Evolutionary conservation across 2,329 filamentous ascomycete genomes (phyloP), one percentile per base, ranked within the genome.

Genomic region (Emericellopsis cladophorae): DNA sequence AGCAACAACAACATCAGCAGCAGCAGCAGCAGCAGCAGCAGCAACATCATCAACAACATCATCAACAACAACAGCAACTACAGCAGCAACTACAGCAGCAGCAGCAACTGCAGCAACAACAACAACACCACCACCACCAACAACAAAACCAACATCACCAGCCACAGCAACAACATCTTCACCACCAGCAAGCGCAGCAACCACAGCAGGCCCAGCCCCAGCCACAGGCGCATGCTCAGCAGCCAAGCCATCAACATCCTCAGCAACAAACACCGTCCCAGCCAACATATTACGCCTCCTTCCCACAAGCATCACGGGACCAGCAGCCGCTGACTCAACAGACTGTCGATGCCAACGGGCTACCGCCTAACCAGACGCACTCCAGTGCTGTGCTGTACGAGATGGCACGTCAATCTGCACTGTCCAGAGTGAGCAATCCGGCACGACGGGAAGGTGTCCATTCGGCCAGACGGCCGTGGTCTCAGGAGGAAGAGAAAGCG

Each of bases 401-500:
- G 44, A 68, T 70, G 40, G 74, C 74, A 11, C 66, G 74, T 2
- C 74, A 78, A 48, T 73, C 73, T 3, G 73, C 73, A 0, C 64
- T 75, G 1, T 72, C 71, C 6, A 75, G 76, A 48, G 70, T 69
- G 0, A 68, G 71, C 2, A 66, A 68, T 3, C 72, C 75, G 41
- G 67, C 71, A 2, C 58, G 74, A 23, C 60, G 73, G 34, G 74
- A 78, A 51, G 74, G 74, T 2, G 57, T 72, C 2, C 72, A 76
- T 47, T 77, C 73, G 2, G 76, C 74, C 2, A 74, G 88, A 26
- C 75, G 88, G 23, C 86, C 88, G 0, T 95, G 88, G 88, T 86
- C 82, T 1, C 79, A 83, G 4, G 85, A 92, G 47, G 88, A 95
- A 60, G 88, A 95, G 55, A 87, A 88, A 57, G 87, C 88, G 0